These are phyloP conservation scores for Rhynchosporium graminicola DNA, from an alignment of 2,329 filamentous ascomycete species.

Conservation along the genomic window DNA sequence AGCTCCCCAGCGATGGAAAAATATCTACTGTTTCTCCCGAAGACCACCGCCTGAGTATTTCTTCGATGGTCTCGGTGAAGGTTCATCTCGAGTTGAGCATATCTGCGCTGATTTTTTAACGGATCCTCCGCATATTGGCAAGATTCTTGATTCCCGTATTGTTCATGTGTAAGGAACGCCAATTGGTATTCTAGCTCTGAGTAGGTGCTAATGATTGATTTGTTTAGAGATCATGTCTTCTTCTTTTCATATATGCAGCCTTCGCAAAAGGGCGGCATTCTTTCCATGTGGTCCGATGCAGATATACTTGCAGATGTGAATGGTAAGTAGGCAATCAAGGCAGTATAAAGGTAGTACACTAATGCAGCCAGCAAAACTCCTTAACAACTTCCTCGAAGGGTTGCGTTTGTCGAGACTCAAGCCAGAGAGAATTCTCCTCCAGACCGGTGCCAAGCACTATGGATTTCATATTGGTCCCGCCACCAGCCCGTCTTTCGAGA, in stretches of 20 bases:
- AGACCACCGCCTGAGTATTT: constrained; percentile 7
- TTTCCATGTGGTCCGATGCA: background rate
- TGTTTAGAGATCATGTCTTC: background rate
- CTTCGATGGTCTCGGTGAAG: background rate
- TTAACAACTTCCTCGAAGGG: background rate
- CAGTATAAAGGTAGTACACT: background rate
- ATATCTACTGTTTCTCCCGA: constrained; percentile 20
- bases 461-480: constrained; percentile 2
- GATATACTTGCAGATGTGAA: background rate
- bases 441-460: background rate
- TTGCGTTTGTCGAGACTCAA: background rate
- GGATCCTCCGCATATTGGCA: background rate
- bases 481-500: background rate
- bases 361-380: background rate
- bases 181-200: background rate
- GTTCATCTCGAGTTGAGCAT: background rate
- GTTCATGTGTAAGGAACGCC: background rate
- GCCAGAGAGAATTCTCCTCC: background rate
- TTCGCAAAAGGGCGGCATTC: background rate
- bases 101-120: background rate
- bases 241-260: background rate
- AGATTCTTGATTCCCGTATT: background rate
- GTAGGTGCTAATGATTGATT: background rate
- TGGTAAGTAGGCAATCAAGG: background rate
- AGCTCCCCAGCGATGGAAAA: constrained; percentile 22